Base-by-base conservation (phyloP, 31 red algal species). In the Asparagopsis taxiformis region DNA sequence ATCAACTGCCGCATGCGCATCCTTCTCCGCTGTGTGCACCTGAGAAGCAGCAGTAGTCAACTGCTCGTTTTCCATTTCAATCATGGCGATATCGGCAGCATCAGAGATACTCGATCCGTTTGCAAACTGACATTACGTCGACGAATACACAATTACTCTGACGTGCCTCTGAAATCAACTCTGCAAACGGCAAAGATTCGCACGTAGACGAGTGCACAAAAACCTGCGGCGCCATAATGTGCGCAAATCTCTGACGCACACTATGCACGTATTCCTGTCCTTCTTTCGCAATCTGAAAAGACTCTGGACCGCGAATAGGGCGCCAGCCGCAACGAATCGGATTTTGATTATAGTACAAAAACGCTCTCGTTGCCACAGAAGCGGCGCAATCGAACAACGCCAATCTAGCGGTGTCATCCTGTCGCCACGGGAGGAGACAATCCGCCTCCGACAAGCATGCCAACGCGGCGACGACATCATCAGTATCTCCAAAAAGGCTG, bases 301-400 rank as follows among this genome's bases (percentile, higher is more conserved):
- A 76, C 38, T 86, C 70, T 26, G 82, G 71, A 21, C 82, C 82
- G 10, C 49, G 70, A 21, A 86, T 76, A 8, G 82, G 82, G 13
- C 82, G 70, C 82, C 82, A 86, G 29, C 82, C 82, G 17, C 48
- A 50, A 51, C 82, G 70, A 23, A 55, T 68, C 20, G 82, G 70
- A 28, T 76, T 59, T 28, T 51, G 51, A 61, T 86, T 86, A 60
- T 73, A 62, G 26, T 56, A 50, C 25, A 86, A 43, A 76, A 86
- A 86, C 0, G 70, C 71, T 51, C 82, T 67, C 28, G 82, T 86
- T 31, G 55, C 82, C 38, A 86, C 50, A 21, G 82, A 86, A 22
- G 82, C 82, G 50, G 82, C 82, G 28, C 82, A 86, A 48, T 86
- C 82, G 19, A 60, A 13, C 24, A 86, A 37, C 16, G 51, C 52